Percentiles rank a stretch among this genome's conserved stretches.
phyloP scores from a whole-genome alignment of 495 filamentous ascomycete species.

The Cudoniella acicularis region DNA sequence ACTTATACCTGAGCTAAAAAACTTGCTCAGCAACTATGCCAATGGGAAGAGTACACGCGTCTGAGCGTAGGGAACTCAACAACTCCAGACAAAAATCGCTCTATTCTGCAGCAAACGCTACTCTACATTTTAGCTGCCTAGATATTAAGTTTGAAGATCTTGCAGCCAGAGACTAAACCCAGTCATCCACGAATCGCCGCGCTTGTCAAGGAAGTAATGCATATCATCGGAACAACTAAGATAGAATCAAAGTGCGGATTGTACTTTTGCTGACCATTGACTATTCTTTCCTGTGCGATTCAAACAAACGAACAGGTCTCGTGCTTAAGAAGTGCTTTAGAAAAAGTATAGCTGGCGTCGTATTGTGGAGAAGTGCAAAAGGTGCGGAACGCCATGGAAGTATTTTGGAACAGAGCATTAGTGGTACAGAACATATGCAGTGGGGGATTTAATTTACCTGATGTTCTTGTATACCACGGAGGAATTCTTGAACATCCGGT shows the following conservation, averaged over 20 bases:
- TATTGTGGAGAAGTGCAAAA: conserved; percentile 5
- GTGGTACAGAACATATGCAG: too few relatives aligned
- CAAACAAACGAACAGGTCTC: background rate
- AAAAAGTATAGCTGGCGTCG: conserved; percentile 4
- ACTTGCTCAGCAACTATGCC: background rate
- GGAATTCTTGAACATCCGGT: conserved; percentile 9
- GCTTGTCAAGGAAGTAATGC: conserved; percentile 1
- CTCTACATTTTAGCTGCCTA: conserved; percentile 5
- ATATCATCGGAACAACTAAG: background rate
- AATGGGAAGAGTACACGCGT: background rate
- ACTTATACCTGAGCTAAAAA: background rate
- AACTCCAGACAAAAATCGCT: background rate
- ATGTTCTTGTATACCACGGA: background rate
- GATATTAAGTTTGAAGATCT: conserved; percentile 4
- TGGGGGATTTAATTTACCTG: background rate
- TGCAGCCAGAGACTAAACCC: background rate
- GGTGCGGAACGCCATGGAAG: conserved; percentile 4
- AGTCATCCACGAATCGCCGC: background rate
- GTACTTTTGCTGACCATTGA: conserved; percentile 9
- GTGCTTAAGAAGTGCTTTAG: background rate
- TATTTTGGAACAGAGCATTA: conserved; percentile 5
- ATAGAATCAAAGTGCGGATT: background rate
- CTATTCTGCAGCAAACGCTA: conserved; percentile 3
- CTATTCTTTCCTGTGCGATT: conserved; percentile 5
- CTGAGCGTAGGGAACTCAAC: background rate